phyloP scores from a whole-genome alignment of 805 yeast genomes.

The Kregervanrija fluxuum region DNA sequence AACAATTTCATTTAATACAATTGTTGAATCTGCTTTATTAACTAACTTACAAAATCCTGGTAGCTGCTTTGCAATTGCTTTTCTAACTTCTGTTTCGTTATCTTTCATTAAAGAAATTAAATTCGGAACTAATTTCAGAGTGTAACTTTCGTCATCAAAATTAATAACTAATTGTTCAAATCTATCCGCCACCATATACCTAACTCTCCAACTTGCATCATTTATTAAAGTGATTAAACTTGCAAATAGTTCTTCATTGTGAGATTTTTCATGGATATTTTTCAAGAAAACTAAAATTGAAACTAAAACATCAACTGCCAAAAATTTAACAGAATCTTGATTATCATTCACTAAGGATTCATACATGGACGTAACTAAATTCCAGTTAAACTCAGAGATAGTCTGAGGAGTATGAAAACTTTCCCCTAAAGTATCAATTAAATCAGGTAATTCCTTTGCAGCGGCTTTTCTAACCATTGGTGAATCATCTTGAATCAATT shows the following conservation, averaged over 20 bases:
- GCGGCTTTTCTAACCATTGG: conserved; percentile 98
- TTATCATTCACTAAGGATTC: conserved; percentile 69
- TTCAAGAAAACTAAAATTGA: conserved; percentile 69
- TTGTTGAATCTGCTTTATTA: conserved; percentile 31
- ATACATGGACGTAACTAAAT: conserved; percentile 74
- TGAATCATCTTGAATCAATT: conserved; percentile 79
- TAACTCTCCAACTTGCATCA: conserved; percentile 96
- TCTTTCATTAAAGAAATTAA: conserved; percentile 78
- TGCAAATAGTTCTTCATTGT: conserved; percentile 54
- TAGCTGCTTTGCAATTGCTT: conserved; percentile 86
- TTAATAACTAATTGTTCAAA: conserved; percentile 66
- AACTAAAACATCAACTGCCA: conserved; percentile 82
- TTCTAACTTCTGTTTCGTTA: conserved; percentile 93
- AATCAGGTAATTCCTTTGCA: conserved; percentile 71
- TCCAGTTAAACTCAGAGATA: conserved; percentile 62
- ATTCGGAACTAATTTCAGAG: conserved; percentile 58
- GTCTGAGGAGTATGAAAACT: conserved; percentile 30
- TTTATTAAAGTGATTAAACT: conserved; percentile 64
- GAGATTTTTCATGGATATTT: conserved; percentile 46
- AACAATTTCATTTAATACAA: conserved; percentile 61
- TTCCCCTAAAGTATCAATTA: conserved; percentile 49
- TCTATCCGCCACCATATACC: conserved; percentile 96
- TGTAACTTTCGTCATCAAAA: conserved; percentile 50
- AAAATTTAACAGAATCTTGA: conserved; percentile 91
- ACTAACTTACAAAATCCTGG: conserved; percentile 64